Percentiles rank a stretch among this genome's conserved stretches.
These are phyloP conservation scores for Carex parvula DNA, from an alignment of 176 grass and related monocot species.

Conservation along the genomic window DNA sequence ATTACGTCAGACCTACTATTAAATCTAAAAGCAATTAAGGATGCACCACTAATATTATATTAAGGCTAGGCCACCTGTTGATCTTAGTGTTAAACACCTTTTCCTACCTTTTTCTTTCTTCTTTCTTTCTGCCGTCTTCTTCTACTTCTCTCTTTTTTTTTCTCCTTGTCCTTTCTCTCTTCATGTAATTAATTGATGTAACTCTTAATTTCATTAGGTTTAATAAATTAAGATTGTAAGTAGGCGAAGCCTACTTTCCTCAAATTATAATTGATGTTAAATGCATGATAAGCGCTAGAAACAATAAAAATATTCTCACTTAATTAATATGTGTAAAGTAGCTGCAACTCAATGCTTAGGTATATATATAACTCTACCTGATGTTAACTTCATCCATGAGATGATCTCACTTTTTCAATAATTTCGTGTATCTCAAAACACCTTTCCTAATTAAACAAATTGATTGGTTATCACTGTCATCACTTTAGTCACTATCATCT, in stretches of 20 bases:
- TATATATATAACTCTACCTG: not conserved
- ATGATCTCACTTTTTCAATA: not conserved
- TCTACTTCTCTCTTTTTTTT: no score
- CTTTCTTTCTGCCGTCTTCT: no score
- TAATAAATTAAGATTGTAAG: no score
- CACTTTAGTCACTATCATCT: constrained; percentile 8
- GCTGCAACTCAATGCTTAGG: not conserved
- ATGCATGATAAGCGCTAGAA: not conserved
- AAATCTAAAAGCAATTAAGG: not conserved
- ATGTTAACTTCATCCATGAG: not conserved
- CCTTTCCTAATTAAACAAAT: not conserved
- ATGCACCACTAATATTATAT: no score
- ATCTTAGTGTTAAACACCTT: no score
- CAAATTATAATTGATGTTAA: not conserved
- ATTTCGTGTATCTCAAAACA: not conserved
- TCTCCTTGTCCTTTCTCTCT: no score
- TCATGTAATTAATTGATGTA: no score
- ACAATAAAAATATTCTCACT: not conserved
- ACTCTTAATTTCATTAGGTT: no score
- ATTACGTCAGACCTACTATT: not conserved
- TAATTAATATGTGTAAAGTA: not conserved
- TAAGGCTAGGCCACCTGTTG: no score
- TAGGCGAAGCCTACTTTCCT: not conserved
- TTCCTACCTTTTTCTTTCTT: no score
- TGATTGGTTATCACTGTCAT: not conserved